Conservation (phyloP, 805 yeast genomes). For the Candida insectorum region DNA sequence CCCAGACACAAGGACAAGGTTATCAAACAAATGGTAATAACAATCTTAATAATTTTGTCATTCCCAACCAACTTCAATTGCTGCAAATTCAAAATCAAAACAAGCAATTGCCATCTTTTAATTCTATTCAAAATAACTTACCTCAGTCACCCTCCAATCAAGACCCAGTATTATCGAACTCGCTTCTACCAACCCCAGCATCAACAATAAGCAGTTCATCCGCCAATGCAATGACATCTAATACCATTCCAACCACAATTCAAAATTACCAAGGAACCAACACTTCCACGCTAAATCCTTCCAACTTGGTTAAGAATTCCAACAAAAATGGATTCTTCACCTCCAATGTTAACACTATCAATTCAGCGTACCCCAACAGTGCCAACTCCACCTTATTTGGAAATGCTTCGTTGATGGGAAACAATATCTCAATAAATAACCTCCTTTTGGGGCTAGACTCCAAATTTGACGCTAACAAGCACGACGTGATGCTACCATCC, state of each 20-base stretch:
- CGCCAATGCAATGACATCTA: neutral
- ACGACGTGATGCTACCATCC: no score
- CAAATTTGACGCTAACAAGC: no score
- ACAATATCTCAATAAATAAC: no score
- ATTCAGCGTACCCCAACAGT: neutral
- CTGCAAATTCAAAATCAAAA: slow-evolving; percentile 24
- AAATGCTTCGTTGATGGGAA: no score
- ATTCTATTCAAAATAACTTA: slow-evolving; percentile 31
- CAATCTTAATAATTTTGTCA: slow-evolving; percentile 8
- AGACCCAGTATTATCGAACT: slow-evolving; percentile 7
- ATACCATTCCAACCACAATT: neutral
- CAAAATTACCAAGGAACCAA: slow-evolving; percentile 1
- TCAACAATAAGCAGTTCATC: no score
- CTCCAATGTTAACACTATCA: neutral
- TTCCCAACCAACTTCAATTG: slow-evolving; percentile 17
- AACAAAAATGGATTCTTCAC: no score
- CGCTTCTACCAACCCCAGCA: slow-evolving; percentile 2
- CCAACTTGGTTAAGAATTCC: slow-evolving; percentile 2
- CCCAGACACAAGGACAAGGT: neutral
- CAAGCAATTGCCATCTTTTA: slow-evolving; percentile 35
- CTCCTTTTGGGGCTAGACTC: no score
- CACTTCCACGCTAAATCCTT: neutral
- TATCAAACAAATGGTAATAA: neutral
- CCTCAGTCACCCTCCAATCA: slow-evolving; percentile 29
- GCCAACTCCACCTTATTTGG: slow-evolving; percentile 3